phyloP scores from a whole-genome alignment of 805 yeast species.

The Jamesozyma spencerorum region DNA sequence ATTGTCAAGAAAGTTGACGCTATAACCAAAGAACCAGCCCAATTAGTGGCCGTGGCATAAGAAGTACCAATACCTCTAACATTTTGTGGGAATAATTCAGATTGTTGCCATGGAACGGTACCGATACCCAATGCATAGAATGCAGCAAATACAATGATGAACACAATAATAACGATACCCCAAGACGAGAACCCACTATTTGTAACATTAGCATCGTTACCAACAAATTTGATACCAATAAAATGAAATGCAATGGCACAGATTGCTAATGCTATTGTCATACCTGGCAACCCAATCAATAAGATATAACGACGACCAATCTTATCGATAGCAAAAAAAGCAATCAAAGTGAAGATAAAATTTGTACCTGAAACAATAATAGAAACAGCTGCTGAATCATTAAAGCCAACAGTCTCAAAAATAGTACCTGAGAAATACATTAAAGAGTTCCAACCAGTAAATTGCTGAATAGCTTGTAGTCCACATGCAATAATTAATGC shows the following conservation, averaged over 20 bases:
- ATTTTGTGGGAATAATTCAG: constrained; percentile 86
- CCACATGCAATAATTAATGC: constrained; percentile 89
- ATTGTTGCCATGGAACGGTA: constrained; percentile 97
- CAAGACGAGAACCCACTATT: constrained; percentile 55
- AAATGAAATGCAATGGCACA: constrained; percentile 90
- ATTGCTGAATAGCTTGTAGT: constrained; percentile 91
- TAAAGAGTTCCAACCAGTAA: constrained; percentile 91
- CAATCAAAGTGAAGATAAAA: constrained; percentile 76
- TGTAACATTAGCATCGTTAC: constrained; percentile 36
- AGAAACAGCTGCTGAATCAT: constrained; percentile 88
- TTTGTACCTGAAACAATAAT: constrained; percentile 91
- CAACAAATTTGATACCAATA: constrained; percentile 51
- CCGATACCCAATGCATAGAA: constrained; percentile 92
- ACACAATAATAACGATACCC: constrained; percentile 79
- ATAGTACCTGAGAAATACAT: constrained; percentile 93
- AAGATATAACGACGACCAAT: constrained; percentile 83
- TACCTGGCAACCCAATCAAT: constrained; percentile 72
- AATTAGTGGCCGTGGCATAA: constrained; percentile 83
- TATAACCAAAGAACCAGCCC: constrained; percentile 90
- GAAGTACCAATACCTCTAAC: constrained; percentile 91
- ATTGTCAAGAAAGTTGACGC: constrained; percentile 89
- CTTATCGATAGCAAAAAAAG: constrained; percentile 76
- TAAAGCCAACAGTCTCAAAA: constrained; percentile 82
- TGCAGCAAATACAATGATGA: constrained; percentile 82
- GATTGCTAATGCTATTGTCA: constrained; percentile 65